Evolutionary conservation across 2,329 filamentous ascomycete species (phyloP).

Genomic region (Phoma sp.): DNA sequence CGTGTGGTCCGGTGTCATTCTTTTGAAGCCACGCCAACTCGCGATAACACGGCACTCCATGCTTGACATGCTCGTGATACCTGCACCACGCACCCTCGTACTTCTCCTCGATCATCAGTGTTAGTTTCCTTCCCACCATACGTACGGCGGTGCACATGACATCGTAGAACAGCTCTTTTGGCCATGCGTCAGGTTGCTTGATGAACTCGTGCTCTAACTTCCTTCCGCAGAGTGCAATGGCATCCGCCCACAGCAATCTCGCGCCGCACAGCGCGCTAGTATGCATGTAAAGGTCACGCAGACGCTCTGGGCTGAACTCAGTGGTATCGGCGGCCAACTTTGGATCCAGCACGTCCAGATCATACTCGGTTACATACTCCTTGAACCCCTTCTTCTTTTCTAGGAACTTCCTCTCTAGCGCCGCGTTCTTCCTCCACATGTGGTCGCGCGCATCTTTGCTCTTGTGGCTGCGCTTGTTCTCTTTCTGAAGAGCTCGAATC

Average conservation of each 20-base stretch:
- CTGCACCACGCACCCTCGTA: constrained; percentile 40
- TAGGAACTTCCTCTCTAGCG: constrained; percentile 5
- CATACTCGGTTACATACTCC: constrained; percentile 12
- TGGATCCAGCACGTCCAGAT: constrained; percentile 21
- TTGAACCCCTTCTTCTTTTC: constrained; percentile 13
- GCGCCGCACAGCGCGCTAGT: constrained; percentile 31
- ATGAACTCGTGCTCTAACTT: constrained; percentile 14
- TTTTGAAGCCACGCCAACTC: constrained; percentile 3
- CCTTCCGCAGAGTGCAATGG: constrained; percentile 35
- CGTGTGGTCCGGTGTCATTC: too few relatives aligned
- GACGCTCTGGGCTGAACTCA: constrained; percentile 14
- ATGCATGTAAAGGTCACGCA: constrained; percentile 33
- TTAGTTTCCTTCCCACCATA: constrained; percentile 30
- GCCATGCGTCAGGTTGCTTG: not conserved
- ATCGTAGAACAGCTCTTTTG: constrained; percentile 28
- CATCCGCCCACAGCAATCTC: constrained; percentile 43
- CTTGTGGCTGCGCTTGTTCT: constrained; percentile 10
- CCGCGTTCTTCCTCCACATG: constrained; percentile 31
- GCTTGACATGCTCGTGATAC: constrained; percentile 41
- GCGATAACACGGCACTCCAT: constrained; percentile 33
- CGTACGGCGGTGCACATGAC: constrained; percentile 38
- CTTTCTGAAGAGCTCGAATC: constrained; percentile 42
- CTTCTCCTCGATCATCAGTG: constrained; percentile 42
- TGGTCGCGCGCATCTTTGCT: not conserved
- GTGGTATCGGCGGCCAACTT: constrained; percentile 19